Percentiles rank a stretch among this genome's conserved stretches.
Conservation (phyloP, 495 filamentous ascomycete genomes). For the Aspergillus homomorphus region DNA sequence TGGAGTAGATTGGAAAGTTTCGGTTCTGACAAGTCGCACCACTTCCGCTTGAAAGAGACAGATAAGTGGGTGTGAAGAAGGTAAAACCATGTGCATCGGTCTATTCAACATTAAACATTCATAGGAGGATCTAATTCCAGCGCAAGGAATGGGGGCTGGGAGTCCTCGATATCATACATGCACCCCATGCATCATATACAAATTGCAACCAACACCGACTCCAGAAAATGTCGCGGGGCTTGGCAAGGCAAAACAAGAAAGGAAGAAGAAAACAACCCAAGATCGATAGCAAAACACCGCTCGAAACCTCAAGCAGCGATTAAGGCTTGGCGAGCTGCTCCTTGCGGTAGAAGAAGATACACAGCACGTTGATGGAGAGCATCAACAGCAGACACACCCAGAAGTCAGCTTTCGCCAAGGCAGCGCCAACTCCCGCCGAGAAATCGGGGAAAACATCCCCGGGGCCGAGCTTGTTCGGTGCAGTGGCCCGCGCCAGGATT, state of each 20-base stretch:
- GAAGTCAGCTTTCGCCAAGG: slow-evolving; percentile 55
- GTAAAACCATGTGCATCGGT: no score
- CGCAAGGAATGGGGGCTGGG: no score
- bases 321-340: slow-evolving; percentile 66
- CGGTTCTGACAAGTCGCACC: neutral
- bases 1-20: neutral
- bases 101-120: no score
- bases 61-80: neutral
- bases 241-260: neutral
- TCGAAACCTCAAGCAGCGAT: no score
- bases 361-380: slow-evolving; percentile 7
- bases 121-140: no score
- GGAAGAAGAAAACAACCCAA: neutral
- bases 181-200: no score
- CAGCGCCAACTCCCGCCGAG: slow-evolving; percentile 37
- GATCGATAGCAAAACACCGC: neutral
- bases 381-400: slow-evolving; percentile 65
- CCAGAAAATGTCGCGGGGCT: slow-evolving; percentile 3
- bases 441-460: slow-evolving; percentile 43
- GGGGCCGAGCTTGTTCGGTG: slow-evolving; percentile 44
- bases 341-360: slow-evolving; percentile 61
- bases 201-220: neutral
- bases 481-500: slow-evolving; percentile 41
- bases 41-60: no score
- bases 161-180: no score